These are phyloP conservation scores for Linnemannia zychae DNA, from an alignment of 192 early-diverging fungal species.

Conservation along the genomic window DNA sequence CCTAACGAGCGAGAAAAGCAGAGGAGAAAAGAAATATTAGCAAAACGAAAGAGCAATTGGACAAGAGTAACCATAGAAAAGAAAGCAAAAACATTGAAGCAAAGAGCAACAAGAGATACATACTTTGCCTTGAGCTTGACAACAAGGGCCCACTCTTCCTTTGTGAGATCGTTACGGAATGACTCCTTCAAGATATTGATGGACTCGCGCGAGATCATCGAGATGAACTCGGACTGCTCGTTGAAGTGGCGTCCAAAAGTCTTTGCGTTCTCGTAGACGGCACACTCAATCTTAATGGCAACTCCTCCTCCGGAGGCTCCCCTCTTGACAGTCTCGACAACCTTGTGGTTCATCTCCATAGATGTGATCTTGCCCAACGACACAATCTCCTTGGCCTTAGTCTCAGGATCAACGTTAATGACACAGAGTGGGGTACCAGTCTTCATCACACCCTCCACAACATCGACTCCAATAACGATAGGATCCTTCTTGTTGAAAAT, in stretches of 20 bases:
- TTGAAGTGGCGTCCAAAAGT: constrained; percentile 95
- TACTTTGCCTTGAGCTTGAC: constrained; percentile 78
- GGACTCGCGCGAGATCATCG: constrained; percentile 85
- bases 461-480: constrained; percentile 95
- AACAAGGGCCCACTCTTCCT: constrained; percentile 90
- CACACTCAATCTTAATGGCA: constrained; percentile 91
- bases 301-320: constrained; percentile 87
- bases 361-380: constrained; percentile 89
- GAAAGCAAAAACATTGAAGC: background rate
- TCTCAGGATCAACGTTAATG: constrained; percentile 77
- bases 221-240: constrained; percentile 84
- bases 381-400: constrained; percentile 77
- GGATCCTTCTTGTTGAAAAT: constrained; percentile 97
- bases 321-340: constrained; percentile 84
- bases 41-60: background rate
- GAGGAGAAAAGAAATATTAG: background rate
- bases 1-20: constrained; percentile 6
- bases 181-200: constrained; percentile 96
- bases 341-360: constrained; percentile 95
- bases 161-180: constrained; percentile 92
- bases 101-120: constrained; percentile 13
- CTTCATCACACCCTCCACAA: constrained; percentile 91
- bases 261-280: constrained; percentile 88
- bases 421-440: constrained; percentile 95
- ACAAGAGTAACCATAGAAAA: background rate